Evolutionary conservation across 371 early-diverging fungal genomes (phyloP).

Genomic region (Haplosporangium sp.): DNA sequence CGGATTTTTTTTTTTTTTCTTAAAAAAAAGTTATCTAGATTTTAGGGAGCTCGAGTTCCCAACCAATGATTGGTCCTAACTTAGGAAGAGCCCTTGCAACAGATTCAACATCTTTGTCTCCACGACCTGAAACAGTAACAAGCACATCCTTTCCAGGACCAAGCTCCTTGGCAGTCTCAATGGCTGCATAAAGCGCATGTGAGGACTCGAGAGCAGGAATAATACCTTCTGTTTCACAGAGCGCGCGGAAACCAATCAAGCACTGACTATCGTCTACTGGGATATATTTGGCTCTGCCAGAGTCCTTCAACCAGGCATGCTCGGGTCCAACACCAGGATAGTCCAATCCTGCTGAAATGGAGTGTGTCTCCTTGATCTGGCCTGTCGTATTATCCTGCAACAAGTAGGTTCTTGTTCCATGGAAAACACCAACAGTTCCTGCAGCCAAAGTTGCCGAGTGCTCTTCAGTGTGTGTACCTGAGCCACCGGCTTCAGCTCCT

Average conservation of each 20-base stretch:
- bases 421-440: constrained; percentile 95
- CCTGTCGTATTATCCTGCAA: constrained; percentile 91
- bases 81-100: constrained; percentile 92
- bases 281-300: constrained; percentile 87
- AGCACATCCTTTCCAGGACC: constrained; percentile 86
- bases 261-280: constrained; percentile 90
- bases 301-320: constrained; percentile 92
- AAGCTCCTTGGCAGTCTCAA: constrained; percentile 83
- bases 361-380: constrained; percentile 95
- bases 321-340: constrained; percentile 99
- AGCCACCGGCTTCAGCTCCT: constrained; percentile 96
- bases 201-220: constrained; percentile 96
- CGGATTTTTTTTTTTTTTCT: too few relatives aligned
- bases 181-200: constrained; percentile 91
- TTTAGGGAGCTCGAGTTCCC: constrained; percentile 83
- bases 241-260: constrained; percentile 86
- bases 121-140: constrained; percentile 93
- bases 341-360: constrained; percentile 95
- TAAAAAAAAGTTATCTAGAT: constrained; percentile 44
- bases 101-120: constrained; percentile 97
- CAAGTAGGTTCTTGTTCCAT: constrained; percentile 94
- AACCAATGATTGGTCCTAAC: constrained; percentile 92
- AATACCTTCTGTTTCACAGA: constrained; percentile 93
- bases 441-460: constrained; percentile 93
- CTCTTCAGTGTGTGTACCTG: constrained; percentile 83